Conservation (phyloP, 2,329 filamentous ascomycete species). For the Fusarium duplospermum region DNA sequence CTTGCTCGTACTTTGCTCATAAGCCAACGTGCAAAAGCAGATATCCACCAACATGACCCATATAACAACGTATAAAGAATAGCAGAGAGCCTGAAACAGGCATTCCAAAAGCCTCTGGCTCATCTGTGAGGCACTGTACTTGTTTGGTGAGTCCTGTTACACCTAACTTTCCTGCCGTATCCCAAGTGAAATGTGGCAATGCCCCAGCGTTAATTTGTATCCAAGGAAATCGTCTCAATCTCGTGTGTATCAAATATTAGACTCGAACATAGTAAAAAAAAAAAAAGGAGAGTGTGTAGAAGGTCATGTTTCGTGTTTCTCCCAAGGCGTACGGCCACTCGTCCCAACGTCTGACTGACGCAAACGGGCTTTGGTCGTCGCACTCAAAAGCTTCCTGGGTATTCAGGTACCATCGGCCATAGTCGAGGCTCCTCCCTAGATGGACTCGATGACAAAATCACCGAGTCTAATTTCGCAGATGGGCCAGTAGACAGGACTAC, state of each 20-base stretch:
- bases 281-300: neutral
- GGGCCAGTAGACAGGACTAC: constrained; percentile 20
- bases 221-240: constrained; percentile 1
- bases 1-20: neutral
- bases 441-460: constrained; percentile 26
- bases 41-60: neutral
- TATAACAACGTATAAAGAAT: neutral
- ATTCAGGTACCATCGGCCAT: constrained; percentile 1
- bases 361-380: neutral
- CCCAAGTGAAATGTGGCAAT: constrained; percentile 10
- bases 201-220: constrained; percentile 4
- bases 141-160: constrained; percentile 40
- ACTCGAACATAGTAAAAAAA: neutral
- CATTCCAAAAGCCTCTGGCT: neutral
- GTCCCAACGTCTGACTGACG: neutral
- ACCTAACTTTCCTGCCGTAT: constrained; percentile 27
- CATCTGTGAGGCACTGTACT: constrained; percentile 14
- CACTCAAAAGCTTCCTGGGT: neutral
- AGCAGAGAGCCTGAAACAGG: constrained; percentile 14
- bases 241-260: constrained; percentile 10
- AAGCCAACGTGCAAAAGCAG: neutral
- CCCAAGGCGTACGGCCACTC: constrained; percentile 4
- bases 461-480: constrained; percentile 35
- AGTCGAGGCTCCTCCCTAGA: neutral
- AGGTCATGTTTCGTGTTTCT: constrained; percentile 12